Percentiles rank a stretch among this genome's conserved stretches.
These are phyloP conservation scores for Coffea eugenioides DNA, from an alignment of 257 asterid species.

Conservation along the genomic window DNA sequence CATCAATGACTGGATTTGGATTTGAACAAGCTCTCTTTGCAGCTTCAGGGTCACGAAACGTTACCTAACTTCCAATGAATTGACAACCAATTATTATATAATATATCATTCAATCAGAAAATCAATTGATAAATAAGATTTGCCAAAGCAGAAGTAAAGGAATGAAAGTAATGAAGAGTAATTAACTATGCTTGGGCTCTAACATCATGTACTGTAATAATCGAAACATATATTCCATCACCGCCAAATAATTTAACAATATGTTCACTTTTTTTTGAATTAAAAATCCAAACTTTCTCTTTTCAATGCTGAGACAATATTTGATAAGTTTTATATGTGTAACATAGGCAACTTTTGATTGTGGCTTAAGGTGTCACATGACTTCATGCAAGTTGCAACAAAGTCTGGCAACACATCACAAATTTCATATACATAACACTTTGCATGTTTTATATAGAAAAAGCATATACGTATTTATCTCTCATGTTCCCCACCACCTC, in stretches of 20 bases:
- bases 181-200: not conserved
- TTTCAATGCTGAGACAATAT: not conserved
- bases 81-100: not conserved
- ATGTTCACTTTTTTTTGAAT: not conserved
- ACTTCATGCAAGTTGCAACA: too few species aligned
- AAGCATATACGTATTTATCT: not conserved
- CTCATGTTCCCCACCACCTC: not conserved
- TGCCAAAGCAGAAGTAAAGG: not conserved
- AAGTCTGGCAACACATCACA: not conserved
- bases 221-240: not conserved
- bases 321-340: not conserved
- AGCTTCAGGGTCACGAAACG: conserved; percentile 38
- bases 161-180: not conserved
- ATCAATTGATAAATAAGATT: too few species aligned
- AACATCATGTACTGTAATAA: not conserved
- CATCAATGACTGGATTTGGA: conserved; percentile 42
- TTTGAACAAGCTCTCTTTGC: conserved; percentile 40
- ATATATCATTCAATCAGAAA: not conserved
- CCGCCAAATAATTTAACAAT: too few species aligned
- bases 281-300: too few species aligned
- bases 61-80: conserved; percentile 26
- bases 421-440: not conserved
- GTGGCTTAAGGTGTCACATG: too few species aligned
- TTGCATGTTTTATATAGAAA: not conserved
- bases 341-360: not conserved